These are phyloP conservation scores for Cladobotryum mycophilum DNA, from an alignment of 2,329 filamentous ascomycete species.

Conservation along the genomic window DNA sequence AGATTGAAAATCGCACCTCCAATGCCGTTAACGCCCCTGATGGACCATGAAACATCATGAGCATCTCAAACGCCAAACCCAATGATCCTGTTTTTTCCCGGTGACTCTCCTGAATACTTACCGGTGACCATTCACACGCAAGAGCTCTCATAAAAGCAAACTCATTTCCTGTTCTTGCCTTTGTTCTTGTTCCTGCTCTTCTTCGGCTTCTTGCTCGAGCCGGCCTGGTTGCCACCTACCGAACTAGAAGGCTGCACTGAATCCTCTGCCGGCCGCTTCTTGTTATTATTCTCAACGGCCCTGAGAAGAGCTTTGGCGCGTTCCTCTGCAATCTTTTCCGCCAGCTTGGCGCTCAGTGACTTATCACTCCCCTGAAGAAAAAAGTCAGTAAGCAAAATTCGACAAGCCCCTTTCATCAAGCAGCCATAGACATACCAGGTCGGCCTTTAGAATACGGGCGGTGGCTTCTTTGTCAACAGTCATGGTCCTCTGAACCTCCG, in stretches of 20 bases:
- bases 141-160: no score
- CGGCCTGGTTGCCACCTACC: constrained; percentile 17
- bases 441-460: constrained; percentile 73
- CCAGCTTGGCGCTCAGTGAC: constrained; percentile 44
- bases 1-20: no score
- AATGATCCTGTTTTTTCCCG: no score
- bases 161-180: constrained; percentile 18
- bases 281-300: constrained; percentile 36
- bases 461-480: constrained; percentile 70
- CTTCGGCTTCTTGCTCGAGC: constrained; percentile 29
- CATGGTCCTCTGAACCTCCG: constrained; percentile 45
- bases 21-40: no score
- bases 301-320: constrained; percentile 46
- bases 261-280: constrained; percentile 37
- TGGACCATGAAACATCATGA: no score
- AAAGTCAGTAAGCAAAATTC: constrained; percentile 12
- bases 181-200: constrained; percentile 24
- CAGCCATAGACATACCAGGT: constrained; percentile 53
- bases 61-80: no score
- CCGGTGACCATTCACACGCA: no score
- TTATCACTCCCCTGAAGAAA: constrained; percentile 42
- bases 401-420: not conserved
- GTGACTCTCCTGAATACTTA: no score
- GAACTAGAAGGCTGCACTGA: constrained; percentile 19
- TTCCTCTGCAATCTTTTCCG: constrained; percentile 52